Conservation (phyloP, 2,329 filamentous ascomycete genomes). For the Dryadomyces sulphureus region DNA sequence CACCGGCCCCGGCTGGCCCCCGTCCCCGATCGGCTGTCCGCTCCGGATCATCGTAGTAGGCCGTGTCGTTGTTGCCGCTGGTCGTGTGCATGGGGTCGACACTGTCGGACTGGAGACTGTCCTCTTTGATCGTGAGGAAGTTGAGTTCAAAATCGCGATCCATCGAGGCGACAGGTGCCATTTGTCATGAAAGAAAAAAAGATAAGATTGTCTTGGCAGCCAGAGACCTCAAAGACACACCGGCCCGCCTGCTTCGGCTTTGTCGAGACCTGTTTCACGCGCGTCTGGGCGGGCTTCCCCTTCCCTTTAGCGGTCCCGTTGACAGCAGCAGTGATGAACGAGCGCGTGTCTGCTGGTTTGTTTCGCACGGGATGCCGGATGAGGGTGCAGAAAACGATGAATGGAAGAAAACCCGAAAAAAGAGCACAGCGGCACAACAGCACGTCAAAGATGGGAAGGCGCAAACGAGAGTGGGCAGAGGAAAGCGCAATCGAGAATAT, state of each 20-base stretch:
- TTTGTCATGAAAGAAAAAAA: too few relatives aligned
- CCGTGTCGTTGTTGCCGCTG: background rate
- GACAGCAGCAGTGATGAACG: too few relatives aligned
- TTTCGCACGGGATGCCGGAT: too few relatives aligned
- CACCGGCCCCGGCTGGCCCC: too few relatives aligned
- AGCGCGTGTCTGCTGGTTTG: too few relatives aligned
- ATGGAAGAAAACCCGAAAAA: background rate
- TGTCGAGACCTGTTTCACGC: background rate
- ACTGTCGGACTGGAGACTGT: slow-evolving; percentile 9
- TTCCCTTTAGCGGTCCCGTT: too few relatives aligned
- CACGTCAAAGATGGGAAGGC: background rate
- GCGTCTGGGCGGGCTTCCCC: background rate
- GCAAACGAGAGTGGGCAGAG: background rate
- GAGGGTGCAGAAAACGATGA: too few relatives aligned
- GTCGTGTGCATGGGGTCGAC: slow-evolving; percentile 8
- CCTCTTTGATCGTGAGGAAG: slow-evolving; percentile 13
- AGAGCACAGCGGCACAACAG: too few relatives aligned
- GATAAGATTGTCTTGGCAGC: too few relatives aligned
- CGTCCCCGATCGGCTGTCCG: background rate
- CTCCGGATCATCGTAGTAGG: slow-evolving; percentile 11
- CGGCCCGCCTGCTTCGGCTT: too few relatives aligned
- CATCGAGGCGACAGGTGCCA: slow-evolving; percentile 8
- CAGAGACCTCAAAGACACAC: too few relatives aligned
- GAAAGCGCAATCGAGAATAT: background rate
- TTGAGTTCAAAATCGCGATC: slow-evolving; percentile 13